These are phyloP conservation scores for Achaetomiella virescens DNA, from an alignment of 495 filamentous ascomycete genomes.

Conservation along the genomic window DNA sequence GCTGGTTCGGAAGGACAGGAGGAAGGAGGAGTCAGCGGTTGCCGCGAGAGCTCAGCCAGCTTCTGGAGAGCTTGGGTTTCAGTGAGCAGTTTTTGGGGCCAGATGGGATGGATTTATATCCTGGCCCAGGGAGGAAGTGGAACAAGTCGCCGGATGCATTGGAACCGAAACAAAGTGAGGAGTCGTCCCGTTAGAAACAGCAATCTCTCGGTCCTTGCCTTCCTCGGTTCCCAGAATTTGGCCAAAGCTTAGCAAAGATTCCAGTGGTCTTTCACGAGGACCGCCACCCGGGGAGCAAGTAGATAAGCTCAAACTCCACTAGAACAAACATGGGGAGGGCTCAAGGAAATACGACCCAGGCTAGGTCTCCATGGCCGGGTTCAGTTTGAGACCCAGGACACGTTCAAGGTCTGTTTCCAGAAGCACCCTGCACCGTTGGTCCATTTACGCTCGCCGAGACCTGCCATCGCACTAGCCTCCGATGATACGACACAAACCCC, in stretches of 20 bases:
- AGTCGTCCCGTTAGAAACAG: background rate
- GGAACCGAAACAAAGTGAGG: background rate
- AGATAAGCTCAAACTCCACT: background rate
- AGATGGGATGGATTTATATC: conserved; percentile 1
- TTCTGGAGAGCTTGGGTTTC: background rate
- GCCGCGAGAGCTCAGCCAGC: background rate
- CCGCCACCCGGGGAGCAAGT: background rate
- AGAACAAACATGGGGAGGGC: background rate
- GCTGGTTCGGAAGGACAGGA: conserved; percentile 7
- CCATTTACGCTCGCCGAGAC: conserved; percentile 14
- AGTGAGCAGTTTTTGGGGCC: background rate
- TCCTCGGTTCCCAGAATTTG: background rate
- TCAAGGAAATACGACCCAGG: background rate
- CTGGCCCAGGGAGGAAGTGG: background rate
- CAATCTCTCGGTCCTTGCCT: conserved; percentile 4
- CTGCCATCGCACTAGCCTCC: background rate
- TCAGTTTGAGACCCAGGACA: background rate
- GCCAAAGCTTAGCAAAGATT: conserved; percentile 7
- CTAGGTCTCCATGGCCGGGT: background rate
- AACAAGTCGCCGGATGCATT: background rate
- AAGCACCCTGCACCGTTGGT: conserved; percentile 10
- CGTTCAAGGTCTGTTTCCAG: background rate
- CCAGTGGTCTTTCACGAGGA: background rate
- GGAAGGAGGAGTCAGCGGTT: background rate
- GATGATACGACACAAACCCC: conserved; percentile 4